Base-by-base conservation (phyloP, 345 rosid species). In the Lumnitzera littorea region DNA sequence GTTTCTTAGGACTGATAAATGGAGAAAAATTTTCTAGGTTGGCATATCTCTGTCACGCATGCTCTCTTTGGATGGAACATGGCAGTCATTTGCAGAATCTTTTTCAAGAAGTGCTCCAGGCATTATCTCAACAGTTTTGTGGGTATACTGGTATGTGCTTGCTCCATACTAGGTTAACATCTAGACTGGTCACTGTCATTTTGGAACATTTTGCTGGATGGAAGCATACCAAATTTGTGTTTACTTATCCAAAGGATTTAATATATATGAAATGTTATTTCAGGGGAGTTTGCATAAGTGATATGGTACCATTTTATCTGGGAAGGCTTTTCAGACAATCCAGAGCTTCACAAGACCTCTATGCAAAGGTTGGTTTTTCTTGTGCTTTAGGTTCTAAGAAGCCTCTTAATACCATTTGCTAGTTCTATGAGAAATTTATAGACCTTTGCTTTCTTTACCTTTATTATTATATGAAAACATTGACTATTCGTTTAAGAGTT, bases 241-340 rank as follows among this genome's bases (percentile, higher is more conserved):
- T 36, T 36, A 36, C 10, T 4, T 36, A 36, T 7, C 43, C 7
- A 7, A 36, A 36, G 43, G 43, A 36, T 46, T 47, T 48, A 63
- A 17, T 53, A 6, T 20, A 53, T 27, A 64, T 50, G 46, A 54
- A 65, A 60, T 57, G 67, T 50, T 56, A 49, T 52, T 55, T 59
- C 76, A 86, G 94, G 86, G 98, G 97, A 58, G 96, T 91, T 61
- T 91, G 96, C 66, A 71, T 91, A 67, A 91, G 96, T 58, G 96
- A 91, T 65, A 85, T 91, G 98, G 68, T 88, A 76, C 98, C 96
- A n/a, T 91, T 88, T 74, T 88, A 91, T 74, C 66, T 91, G 0
- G 98, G 96, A 65, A 88, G 77, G 80, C 79, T 84, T 74, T 91
- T 84, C 41, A 74, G 78, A 57, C 77, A 80, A 68, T 82, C 81